Conservation (phyloP, 768 basidiomycete species). For the Phlebiopsis flavidoalba region DNA sequence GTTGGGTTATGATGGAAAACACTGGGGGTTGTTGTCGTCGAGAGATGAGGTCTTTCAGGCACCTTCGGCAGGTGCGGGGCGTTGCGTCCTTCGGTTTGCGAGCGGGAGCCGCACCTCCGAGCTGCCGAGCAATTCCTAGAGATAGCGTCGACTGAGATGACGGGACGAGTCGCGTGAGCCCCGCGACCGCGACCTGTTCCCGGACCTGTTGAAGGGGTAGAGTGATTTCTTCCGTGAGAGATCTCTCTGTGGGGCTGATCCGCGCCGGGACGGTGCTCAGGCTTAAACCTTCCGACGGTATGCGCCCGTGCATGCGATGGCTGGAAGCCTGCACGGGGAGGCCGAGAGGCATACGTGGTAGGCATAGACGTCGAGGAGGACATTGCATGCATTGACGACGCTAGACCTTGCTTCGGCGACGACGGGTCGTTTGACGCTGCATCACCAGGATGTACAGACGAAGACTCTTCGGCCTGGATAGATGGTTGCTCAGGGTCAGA, state of each 20-base stretch:
- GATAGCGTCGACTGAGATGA: slow-evolving; percentile 69
- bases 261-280: slow-evolving; percentile 34
- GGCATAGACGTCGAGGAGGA: slow-evolving; percentile 35
- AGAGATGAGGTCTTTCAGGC: slow-evolving; percentile 12
- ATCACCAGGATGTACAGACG: not conserved
- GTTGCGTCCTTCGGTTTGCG: slow-evolving; percentile 16
- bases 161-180: slow-evolving; percentile 50
- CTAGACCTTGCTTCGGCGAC: slow-evolving; percentile 28
- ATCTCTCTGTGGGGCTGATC: slow-evolving; percentile 38
- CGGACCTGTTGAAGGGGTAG: slow-evolving; percentile 50
- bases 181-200: slow-evolving; percentile 29
- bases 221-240: slow-evolving; percentile 53
- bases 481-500: not conserved
- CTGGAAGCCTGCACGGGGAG: slow-evolving; percentile 24
- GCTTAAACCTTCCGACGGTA: slow-evolving; percentile 44
- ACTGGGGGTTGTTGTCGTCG: not conserved
- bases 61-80: slow-evolving; percentile 13
- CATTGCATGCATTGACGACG: slow-evolving; percentile 54
- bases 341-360: slow-evolving; percentile 26
- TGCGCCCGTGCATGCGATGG: slow-evolving; percentile 50
- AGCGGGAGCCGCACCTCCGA: slow-evolving; percentile 32
- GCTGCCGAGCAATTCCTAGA: slow-evolving; percentile 59
- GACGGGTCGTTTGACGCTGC: slow-evolving; percentile 22
- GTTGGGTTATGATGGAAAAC: not conserved
- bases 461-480: not conserved